Percentiles rank a stretch among this genome's conserved stretches.
phyloP scores from a whole-genome alignment of 768 basidiomycete genomes.

The Boletus rufocinnamomeus region DNA sequence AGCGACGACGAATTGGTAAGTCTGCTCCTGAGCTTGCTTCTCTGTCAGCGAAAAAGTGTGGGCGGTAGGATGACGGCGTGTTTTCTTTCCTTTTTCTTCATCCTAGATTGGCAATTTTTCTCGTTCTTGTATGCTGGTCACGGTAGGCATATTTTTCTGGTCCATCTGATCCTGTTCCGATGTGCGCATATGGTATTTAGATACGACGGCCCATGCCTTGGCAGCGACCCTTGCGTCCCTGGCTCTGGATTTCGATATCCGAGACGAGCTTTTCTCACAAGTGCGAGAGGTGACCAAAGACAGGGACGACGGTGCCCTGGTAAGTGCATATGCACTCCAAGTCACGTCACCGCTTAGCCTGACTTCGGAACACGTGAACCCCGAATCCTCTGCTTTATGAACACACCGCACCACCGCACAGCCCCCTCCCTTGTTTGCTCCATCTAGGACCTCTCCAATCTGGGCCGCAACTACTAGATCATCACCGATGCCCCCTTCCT shows the following conservation, averaged over 20 bases:
- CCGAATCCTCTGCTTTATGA: slow-evolving; percentile 20
- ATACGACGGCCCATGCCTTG: slow-evolving; percentile 35
- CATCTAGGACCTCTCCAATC: no score
- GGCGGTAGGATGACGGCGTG: no score
- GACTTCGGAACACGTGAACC: neutral
- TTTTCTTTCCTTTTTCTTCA: neutral
- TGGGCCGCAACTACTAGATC: no score
- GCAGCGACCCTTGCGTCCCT: slow-evolving; percentile 36
- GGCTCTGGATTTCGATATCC: slow-evolving; percentile 30
- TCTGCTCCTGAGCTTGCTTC: neutral
- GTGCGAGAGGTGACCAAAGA: slow-evolving; percentile 26
- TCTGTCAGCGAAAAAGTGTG: neutral
- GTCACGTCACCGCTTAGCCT: neutral
- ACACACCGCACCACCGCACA: no score
- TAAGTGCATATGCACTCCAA: no score
- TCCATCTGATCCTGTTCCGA: neutral
- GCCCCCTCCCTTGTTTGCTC: no score
- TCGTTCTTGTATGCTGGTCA: slow-evolving; percentile 57
- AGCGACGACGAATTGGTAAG: slow-evolving; percentile 20
- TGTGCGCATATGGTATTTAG: neutral
- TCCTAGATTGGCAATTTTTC: slow-evolving; percentile 52
- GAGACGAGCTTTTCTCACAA: no score
- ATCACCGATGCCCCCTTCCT: no score
- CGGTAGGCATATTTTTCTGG: no score
- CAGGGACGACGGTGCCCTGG: slow-evolving; percentile 18